Base-by-base conservation (phyloP, 768 basidiomycete species). In the Russula brevipes region DNA sequence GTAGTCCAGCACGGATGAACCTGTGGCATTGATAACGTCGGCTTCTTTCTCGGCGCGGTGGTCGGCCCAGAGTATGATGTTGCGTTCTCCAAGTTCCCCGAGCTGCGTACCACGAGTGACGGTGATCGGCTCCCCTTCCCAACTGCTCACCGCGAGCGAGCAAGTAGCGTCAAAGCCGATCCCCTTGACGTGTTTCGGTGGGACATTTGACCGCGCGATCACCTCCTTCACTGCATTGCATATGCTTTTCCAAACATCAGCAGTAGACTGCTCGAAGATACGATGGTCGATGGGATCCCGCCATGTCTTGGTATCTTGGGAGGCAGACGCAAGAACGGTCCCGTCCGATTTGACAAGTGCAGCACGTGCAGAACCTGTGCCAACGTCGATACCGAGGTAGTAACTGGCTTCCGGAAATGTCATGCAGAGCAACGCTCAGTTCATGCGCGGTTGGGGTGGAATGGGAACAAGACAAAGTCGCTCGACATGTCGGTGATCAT, bases 91-190 rank as follows among this genome's bases (percentile, higher is more conserved):
- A 19, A 71, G 75, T 56, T 78, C 72, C 3, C 90, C 93, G 1
- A 91, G 74, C 24, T 78, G 73, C 2, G 81, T 76, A 0, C 88
- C 90, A 51, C 81, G 84, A 3, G 88, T 91, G 42, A 99, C 86
- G 7, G 78, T 76, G 24, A 97, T 78, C 0, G 94, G 89, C 44
- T 82, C 76, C 6, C 94, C 94, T 16, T 86, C 72, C 54, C 82
- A 75, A 71, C 91, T 86, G 0, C 86, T 79, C 24, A 98, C 95
- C 0, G 95, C 94, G 46, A 98, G 80, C 0, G 94, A 97, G 75
- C 97, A 99, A 0, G 97, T 99, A 52, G 95, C 96, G 73, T 98
- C 95, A 73, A 96, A 94, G 14, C 94, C 93, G 50, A 98, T 70
- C 0, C 97, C 97, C 70, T 89, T 91, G 61, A 99, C 86, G 5